A percentile compares a stretch with the other conserved stretches of the same genome.
These are phyloP conservation scores for Rubia tinctorum DNA, from an alignment of 305 asterid genomes.

Conservation along the genomic window DNA sequence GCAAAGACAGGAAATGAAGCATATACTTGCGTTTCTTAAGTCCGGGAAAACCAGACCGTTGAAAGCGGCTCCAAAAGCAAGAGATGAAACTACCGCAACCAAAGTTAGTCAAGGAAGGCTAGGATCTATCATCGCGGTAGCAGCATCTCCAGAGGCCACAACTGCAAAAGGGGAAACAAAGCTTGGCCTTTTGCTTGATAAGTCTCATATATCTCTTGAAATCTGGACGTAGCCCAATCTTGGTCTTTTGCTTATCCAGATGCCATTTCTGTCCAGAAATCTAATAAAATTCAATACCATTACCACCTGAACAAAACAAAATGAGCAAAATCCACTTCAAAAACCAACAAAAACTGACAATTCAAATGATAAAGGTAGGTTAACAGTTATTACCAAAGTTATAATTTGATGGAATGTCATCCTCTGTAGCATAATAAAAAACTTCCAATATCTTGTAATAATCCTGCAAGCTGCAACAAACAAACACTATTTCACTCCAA, in stretches of 20 bases:
- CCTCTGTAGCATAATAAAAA: constrained; percentile 84
- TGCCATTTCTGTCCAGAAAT: constrained; percentile 70
- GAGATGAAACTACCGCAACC: constrained; percentile 64
- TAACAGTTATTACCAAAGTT: constrained; percentile 59
- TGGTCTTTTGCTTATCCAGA: constrained; percentile 80
- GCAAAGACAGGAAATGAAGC: neutral
- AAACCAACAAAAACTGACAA: neutral
- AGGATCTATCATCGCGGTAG: constrained; percentile 87
- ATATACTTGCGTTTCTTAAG: constrained; percentile 54
- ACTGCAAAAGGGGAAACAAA: constrained; percentile 65
- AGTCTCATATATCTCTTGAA: constrained; percentile 90
- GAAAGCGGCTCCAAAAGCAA: constrained; percentile 71
- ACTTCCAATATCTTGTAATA: constrained; percentile 77
- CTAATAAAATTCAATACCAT: neutral
- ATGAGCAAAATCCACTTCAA: constrained; percentile 1
- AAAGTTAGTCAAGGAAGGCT: constrained; percentile 78
- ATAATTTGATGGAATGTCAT: constrained; percentile 72
- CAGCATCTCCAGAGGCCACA: constrained; percentile 88
- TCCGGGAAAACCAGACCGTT: constrained; percentile 63
- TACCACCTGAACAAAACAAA: neutral
- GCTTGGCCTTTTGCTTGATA: too few species aligned
- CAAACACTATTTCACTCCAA: neutral
- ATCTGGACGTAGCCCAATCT: constrained; percentile 56
- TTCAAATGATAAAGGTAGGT: neutral
- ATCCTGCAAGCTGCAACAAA: constrained; percentile 62